phyloP scores from a whole-genome alignment of 805 yeast species.

The Wickerhamiella siamensis region DNA sequence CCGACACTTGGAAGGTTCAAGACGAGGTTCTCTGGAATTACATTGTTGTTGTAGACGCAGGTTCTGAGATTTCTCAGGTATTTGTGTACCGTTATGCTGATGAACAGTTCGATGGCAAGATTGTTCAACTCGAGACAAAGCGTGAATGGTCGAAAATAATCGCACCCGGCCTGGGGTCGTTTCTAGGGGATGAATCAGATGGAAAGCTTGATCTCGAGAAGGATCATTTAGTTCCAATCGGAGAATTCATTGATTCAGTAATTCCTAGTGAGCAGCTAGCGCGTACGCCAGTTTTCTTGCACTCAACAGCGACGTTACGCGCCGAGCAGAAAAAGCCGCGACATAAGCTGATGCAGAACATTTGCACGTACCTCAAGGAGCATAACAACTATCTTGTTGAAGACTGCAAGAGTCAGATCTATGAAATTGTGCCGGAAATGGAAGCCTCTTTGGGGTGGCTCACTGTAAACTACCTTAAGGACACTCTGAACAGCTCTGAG shows the following conservation, averaged over 20 bases:
- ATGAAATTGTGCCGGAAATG: conserved; percentile 46
- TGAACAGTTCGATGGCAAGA: conserved; percentile 4
- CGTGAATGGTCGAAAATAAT: conserved; percentile 33
- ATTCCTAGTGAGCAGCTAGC: conserved; percentile 47
- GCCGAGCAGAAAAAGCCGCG: conserved; percentile 37
- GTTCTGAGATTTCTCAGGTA: conserved; percentile 80
- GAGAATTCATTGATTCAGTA: conserved; percentile 34
- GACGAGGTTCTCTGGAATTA: conserved; percentile 26
- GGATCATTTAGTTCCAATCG: conserved; percentile 36
- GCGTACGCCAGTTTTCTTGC: conserved; percentile 54
- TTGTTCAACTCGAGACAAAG: conserved; percentile 12
- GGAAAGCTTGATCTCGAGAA: conserved; percentile 31
- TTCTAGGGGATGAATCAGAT: neutral
- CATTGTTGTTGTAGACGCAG: conserved; percentile 84
- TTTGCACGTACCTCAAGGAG: conserved; percentile 36
- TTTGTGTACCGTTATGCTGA: conserved; percentile 46
- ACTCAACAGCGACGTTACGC: conserved; percentile 60
- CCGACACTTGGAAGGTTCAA: conserved; percentile 8
- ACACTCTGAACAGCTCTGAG: conserved; percentile 31
- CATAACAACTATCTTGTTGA: conserved; percentile 43
- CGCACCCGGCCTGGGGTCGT: conserved; percentile 16
- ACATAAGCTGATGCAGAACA: conserved; percentile 30
- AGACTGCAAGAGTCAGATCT: conserved; percentile 45
- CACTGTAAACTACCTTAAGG: conserved; percentile 41
- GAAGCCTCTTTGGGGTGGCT: conserved; percentile 62